These are phyloP conservation scores for Carnegiea gigantea DNA, from an alignment of 179 eudicot genomes.

Conservation along the genomic window DNA sequence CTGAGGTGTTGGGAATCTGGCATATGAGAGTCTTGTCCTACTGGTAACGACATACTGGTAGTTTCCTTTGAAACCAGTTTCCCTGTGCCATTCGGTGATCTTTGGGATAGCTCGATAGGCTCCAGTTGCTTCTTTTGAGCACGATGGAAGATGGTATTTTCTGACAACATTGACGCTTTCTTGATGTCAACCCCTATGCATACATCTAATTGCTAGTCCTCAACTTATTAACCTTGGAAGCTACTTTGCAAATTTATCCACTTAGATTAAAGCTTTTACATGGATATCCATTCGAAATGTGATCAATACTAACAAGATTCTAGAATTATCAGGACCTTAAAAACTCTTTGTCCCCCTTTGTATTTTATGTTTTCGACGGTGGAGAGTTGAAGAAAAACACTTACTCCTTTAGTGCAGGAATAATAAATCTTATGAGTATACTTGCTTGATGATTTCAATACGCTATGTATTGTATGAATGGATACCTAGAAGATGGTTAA, in stretches of 20 bases:
- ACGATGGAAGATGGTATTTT: no score
- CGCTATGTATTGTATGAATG: neutral
- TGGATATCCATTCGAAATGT: neutral
- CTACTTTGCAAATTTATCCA: neutral
- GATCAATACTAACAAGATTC: no score
- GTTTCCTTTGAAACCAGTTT: no score
- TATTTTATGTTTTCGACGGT: no score
- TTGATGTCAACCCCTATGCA: neutral
- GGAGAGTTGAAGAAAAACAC: neutral
- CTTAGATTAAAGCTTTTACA: neutral
- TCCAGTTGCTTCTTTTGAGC: no score
- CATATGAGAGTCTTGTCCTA: no score
- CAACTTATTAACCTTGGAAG: neutral
- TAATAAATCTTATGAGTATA: neutral
- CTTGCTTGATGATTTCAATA: neutral
- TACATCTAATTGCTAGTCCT: neutral
- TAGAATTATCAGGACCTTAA: no score
- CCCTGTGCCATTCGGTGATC: no score
- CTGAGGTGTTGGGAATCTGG: no score
- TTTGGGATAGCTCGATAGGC: no score
- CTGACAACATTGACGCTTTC: neutral
- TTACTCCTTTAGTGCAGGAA: neutral
- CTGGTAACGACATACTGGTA: no score
- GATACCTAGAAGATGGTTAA: neutral
- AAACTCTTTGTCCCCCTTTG: no score